Evolutionary conservation across 208 protist species (phyloP).

Genomic region (Trypanosoma scelopori): DNA sequence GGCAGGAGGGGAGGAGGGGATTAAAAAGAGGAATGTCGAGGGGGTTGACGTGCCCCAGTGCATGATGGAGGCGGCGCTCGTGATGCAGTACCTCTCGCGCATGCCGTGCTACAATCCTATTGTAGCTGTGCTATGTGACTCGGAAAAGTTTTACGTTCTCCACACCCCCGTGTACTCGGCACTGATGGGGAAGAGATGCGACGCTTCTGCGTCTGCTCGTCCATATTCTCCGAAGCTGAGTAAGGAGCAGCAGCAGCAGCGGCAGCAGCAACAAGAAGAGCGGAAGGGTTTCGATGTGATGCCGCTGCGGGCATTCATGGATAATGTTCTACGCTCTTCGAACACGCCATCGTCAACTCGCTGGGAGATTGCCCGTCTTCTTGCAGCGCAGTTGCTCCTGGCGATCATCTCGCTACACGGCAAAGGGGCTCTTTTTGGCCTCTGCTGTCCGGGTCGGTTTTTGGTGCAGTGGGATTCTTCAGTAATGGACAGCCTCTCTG

Average conservation of each 20-base stretch:
- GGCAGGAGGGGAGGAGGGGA: not conserved
- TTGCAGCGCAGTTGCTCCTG: constrained; percentile 67
- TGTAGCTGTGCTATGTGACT: constrained; percentile 74
- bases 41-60: constrained; percentile 51
- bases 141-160: constrained; percentile 81
- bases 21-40: constrained; percentile 6
- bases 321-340: constrained; percentile 4
- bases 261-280: not conserved
- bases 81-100: constrained; percentile 77
- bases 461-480: constrained; percentile 57
- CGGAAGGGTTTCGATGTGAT: not conserved
- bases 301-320: constrained; percentile 7
- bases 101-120: constrained; percentile 71
- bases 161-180: constrained; percentile 79
- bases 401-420: constrained; percentile 71
- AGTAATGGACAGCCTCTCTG: not conserved
- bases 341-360: not conserved
- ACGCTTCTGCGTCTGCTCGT: not conserved
- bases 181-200: constrained; percentile 12
- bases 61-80: constrained; percentile 73
- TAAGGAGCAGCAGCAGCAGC: not conserved
- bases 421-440: constrained; percentile 79
- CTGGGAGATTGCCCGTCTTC: constrained; percentile 62
- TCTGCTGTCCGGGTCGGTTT: constrained; percentile 61
- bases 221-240: not conserved